Conservation (phyloP, 1,139 yeast genomes). For the Yamadazyma trypodendri region DNA sequence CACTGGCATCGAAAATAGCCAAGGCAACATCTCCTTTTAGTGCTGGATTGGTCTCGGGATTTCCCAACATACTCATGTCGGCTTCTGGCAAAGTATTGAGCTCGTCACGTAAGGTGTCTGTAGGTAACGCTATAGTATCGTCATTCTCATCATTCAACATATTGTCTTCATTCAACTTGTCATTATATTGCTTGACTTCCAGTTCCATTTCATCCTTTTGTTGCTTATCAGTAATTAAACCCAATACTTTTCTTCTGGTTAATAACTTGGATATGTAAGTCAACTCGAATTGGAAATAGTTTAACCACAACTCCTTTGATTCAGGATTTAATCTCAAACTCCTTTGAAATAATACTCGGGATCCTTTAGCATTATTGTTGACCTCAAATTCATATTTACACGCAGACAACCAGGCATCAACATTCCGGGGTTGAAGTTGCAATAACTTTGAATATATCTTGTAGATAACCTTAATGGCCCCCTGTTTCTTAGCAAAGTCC, state of each 20-base stretch:
- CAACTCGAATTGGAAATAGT: slow-evolving; percentile 85
- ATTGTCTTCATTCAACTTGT: slow-evolving; percentile 29
- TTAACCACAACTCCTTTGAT: slow-evolving; percentile 71
- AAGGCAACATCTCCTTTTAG: slow-evolving; percentile 86
- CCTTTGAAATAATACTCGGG: slow-evolving; percentile 81
- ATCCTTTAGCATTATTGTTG: slow-evolving; percentile 86
- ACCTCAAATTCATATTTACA: slow-evolving; percentile 91
- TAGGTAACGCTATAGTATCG: slow-evolving; percentile 50
- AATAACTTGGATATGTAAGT: slow-evolving; percentile 80
- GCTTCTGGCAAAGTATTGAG: slow-evolving; percentile 80
- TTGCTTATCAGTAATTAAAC: slow-evolving; percentile 70
- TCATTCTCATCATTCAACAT: slow-evolving; percentile 26
- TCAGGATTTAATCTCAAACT: slow-evolving; percentile 84
- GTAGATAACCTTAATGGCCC: slow-evolving; percentile 79
- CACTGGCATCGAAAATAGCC: slow-evolving; percentile 73
- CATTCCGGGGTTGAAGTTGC: slow-evolving; percentile 86
- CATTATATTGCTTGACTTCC: slow-evolving; percentile 29
- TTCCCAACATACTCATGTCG: slow-evolving; percentile 82
- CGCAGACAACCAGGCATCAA: slow-evolving; percentile 91
- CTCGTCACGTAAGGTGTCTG: slow-evolving; percentile 59
- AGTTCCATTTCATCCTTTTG: slow-evolving; percentile 60
- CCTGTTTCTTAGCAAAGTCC: slow-evolving; percentile 67
- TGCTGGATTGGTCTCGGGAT: slow-evolving; percentile 85
- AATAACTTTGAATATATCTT: slow-evolving; percentile 75
- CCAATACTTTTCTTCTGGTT: slow-evolving; percentile 80